Percentiles rank a stretch among this genome's conserved stretches.
Conservation (phyloP, 2,329 filamentous ascomycete species). For the Fusarium bulbicola region DNA sequence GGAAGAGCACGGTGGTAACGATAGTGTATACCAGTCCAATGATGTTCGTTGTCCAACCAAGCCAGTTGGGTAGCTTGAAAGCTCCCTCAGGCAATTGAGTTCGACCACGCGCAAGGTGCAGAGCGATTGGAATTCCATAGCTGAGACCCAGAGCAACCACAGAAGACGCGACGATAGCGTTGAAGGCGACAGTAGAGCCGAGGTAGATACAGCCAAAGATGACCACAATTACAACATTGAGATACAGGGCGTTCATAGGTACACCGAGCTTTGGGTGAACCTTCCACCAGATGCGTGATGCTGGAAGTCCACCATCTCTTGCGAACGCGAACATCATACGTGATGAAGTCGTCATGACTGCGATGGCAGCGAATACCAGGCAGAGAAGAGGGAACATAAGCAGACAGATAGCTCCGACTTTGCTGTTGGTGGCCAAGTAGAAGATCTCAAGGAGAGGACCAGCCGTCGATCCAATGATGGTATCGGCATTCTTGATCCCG, state of each 20-base stretch:
- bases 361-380: constrained; percentile 69
- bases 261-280: constrained; percentile 70
- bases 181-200: constrained; percentile 71
- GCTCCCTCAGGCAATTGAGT: constrained; percentile 66
- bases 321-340: constrained; percentile 75
- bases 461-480: constrained; percentile 61
- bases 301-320: constrained; percentile 71
- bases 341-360: constrained; percentile 72
- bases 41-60: constrained; percentile 50
- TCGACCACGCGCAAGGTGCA: constrained; percentile 73
- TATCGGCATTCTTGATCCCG: constrained; percentile 56
- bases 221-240: constrained; percentile 69
- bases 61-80: constrained; percentile 47
- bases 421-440: constrained; percentile 68
- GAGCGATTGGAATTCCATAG: constrained; percentile 77
- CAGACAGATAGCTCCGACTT: constrained; percentile 69
- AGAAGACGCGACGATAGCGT: constrained; percentile 74
- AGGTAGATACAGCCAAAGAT: constrained; percentile 77
- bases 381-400: constrained; percentile 74
- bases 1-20: constrained; percentile 75
- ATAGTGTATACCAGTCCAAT: constrained; percentile 69
- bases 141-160: constrained; percentile 77
- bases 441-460: constrained; percentile 71
- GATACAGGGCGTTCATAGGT: constrained; percentile 71
- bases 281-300: constrained; percentile 66